A percentile compares a stretch with the other conserved stretches of the same genome.
phyloP scores from a whole-genome alignment of 768 basidiomycete genomes.

The Boletellus sp. region DNA sequence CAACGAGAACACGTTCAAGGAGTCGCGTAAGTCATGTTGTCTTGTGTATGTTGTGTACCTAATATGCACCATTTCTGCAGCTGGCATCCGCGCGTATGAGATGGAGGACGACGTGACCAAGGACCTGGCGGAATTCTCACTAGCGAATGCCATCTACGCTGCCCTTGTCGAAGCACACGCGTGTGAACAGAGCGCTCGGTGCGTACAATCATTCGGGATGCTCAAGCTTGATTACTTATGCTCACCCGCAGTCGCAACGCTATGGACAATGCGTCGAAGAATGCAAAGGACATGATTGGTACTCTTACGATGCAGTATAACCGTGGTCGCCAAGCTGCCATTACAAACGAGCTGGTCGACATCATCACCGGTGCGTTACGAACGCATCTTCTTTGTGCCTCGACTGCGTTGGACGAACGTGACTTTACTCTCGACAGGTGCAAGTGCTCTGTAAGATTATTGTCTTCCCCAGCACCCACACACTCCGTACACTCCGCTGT shows the following conservation, averaged over 20 bases:
- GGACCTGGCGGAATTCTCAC: conserved; percentile 91
- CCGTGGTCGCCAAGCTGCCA: conserved; percentile 96
- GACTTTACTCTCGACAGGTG: conserved; percentile 32
- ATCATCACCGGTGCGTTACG: conserved; percentile 74
- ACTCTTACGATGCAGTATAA: conserved; percentile 92
- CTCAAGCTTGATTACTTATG: not conserved
- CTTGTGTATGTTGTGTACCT: conserved; percentile 2
- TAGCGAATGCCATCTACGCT: conserved; percentile 95
- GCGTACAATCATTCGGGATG: conserved; percentile 13
- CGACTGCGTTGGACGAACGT: not conserved
- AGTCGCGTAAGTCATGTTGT: conserved; percentile 57
- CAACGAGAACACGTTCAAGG: conserved; percentile 76
- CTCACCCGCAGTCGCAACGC: conserved; percentile 69
- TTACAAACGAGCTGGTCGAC: conserved; percentile 93
- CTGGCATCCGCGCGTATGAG: conserved; percentile 93
- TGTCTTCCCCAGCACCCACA: conserved; percentile 12
- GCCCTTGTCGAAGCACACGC: conserved; percentile 94
- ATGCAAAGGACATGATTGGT: conserved; percentile 91
- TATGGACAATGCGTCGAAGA: conserved; percentile 99
- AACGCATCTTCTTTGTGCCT: not conserved
- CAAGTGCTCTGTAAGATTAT: conserved; percentile 43
- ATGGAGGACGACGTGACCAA: conserved; percentile 95
- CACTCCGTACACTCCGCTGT: conserved; percentile 10
- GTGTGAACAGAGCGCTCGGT: conserved; percentile 91
- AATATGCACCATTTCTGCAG: conserved; percentile 33